Percentiles rank a stretch among this genome's conserved stretches.
Evolutionary conservation across 2,329 filamentous ascomycete species (phyloP).

Genomic region (Fusarium marasasianum): DNA sequence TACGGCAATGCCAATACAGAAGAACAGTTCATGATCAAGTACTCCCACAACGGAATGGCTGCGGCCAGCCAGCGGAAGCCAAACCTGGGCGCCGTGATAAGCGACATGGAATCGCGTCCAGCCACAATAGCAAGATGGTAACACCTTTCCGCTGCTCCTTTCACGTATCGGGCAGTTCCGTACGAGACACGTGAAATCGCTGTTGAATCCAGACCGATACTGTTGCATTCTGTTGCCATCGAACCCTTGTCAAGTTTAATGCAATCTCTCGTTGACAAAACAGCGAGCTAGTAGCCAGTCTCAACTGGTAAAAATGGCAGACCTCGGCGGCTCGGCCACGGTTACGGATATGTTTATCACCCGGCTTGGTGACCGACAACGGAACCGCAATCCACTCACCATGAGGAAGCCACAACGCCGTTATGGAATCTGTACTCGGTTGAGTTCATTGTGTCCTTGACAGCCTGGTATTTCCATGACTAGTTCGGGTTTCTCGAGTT

Average conservation of each 20-base stretch:
- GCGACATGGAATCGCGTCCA: constrained; percentile 2
- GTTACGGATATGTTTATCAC: constrained; percentile 24
- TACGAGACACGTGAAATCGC: constrained; percentile 18
- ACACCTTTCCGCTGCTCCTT: constrained; percentile 17
- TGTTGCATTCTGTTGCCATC: neutral
- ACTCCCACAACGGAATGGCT: neutral
- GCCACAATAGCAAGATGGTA: constrained; percentile 14
- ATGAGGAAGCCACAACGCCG: constrained; percentile 8
- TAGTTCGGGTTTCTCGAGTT: neutral
- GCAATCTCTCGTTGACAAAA: constrained; percentile 20
- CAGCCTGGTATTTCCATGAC: constrained; percentile 8
- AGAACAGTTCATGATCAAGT: neutral
- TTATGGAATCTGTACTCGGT: neutral
- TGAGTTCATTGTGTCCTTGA: neutral
- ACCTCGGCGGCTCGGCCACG: neutral
- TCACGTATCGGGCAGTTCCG: constrained; percentile 24
- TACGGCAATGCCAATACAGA: neutral
- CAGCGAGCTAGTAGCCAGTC: constrained; percentile 19
- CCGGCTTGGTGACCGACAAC: constrained; percentile 22
- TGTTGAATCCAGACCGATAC: neutral
- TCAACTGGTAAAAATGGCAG: neutral
- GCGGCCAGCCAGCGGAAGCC: neutral
- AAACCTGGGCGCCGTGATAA: constrained; percentile 1
- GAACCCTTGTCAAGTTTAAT: constrained; percentile 16
- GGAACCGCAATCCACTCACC: constrained; percentile 21